A percentile compares a stretch with the other conserved stretches of the same genome.
phyloP scores from a whole-genome alignment of 2,329 filamentous ascomycete species.

The Verticillium nonalfalfae region DNA sequence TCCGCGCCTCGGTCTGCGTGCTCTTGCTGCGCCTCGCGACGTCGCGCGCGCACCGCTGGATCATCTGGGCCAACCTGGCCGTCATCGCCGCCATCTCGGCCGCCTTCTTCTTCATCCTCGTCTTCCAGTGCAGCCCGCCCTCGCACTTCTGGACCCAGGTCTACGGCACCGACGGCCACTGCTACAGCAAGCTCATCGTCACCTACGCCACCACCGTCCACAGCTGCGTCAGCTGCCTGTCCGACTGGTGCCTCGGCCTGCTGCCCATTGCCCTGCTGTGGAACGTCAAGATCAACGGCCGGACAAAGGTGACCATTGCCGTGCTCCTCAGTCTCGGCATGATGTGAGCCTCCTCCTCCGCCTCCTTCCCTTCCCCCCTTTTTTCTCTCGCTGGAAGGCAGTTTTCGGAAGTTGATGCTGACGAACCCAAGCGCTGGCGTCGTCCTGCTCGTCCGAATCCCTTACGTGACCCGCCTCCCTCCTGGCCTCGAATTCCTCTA shows the following conservation, averaged over 20 bases:
- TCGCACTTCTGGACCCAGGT: slow-evolving; percentile 39
- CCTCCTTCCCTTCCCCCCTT: too few species aligned
- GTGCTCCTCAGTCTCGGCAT: slow-evolving; percentile 40
- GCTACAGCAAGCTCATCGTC: slow-evolving; percentile 30
- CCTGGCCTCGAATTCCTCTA: slow-evolving; percentile 19
- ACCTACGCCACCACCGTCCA: slow-evolving; percentile 36
- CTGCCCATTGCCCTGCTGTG: slow-evolving; percentile 44
- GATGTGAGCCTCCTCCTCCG: slow-evolving; percentile 25
- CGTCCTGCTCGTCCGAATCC: slow-evolving; percentile 27
- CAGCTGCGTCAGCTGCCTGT: slow-evolving; percentile 33
- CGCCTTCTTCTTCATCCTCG: slow-evolving; percentile 35
- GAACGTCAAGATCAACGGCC: slow-evolving; percentile 37
- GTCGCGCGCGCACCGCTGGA: slow-evolving; percentile 19
- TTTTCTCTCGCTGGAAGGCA: too few species aligned
- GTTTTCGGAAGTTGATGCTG: background rate
- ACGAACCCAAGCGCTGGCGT: slow-evolving; percentile 22
- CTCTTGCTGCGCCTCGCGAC: slow-evolving; percentile 32
- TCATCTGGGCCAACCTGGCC: slow-evolving; percentile 20
- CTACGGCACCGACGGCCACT: slow-evolving; percentile 25
- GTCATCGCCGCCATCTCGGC: slow-evolving; percentile 27
- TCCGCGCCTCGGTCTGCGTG: slow-evolving; percentile 30
- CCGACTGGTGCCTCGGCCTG: slow-evolving; percentile 40
- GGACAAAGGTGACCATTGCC: slow-evolving; percentile 36
- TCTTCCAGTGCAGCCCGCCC: slow-evolving; percentile 42
- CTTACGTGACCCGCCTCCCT: slow-evolving; percentile 18